Conservation (phyloP, 2,329 filamentous ascomycete genomes). For the Akanthomyces uredinophilus region DNA sequence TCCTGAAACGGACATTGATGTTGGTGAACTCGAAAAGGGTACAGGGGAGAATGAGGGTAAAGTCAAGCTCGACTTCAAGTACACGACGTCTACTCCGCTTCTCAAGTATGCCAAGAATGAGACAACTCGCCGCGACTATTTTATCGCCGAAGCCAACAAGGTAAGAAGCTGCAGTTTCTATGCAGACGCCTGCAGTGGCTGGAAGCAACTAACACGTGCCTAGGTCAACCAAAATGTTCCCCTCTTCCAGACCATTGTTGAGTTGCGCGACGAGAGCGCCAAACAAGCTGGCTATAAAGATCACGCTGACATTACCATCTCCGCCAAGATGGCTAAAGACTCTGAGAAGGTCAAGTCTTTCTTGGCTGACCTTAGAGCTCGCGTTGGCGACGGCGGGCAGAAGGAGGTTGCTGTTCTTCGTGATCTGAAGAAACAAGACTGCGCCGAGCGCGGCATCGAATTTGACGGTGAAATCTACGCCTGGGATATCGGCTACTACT, state of each 20-base stretch:
- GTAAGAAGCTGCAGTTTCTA: constrained; percentile 26
- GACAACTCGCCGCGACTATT: constrained; percentile 63
- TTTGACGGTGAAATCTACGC: constrained; percentile 71
- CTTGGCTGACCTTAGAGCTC: constrained; percentile 61
- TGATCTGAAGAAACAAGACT: constrained; percentile 67
- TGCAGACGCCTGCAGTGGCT: background rate
- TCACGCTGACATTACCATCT: constrained; percentile 70
- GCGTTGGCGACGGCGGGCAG: constrained; percentile 62
- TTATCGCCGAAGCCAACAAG: constrained; percentile 77
- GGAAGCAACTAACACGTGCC: background rate
- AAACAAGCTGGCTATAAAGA: constrained; percentile 71
- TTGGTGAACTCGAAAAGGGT: constrained; percentile 65
- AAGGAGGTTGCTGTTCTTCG: constrained; percentile 68
- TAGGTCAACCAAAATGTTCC: constrained; percentile 64
- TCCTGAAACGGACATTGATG: constrained; percentile 61
- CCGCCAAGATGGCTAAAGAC: constrained; percentile 82
- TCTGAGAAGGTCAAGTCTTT: constrained; percentile 68
- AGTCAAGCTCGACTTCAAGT: constrained; percentile 74
- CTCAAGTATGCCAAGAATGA: constrained; percentile 71
- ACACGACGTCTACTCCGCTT: constrained; percentile 72
- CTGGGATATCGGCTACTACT: constrained; percentile 79
- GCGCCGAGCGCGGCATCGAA: constrained; percentile 51
- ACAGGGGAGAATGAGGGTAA: constrained; percentile 67
- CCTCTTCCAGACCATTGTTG: constrained; percentile 69
- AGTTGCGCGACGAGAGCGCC: constrained; percentile 72